Evolutionary conservation across 2,329 filamentous ascomycete species (phyloP), one percentile per base, ranked within the genome.

Genomic region (Berkeleyomyces rouxiae): DNA sequence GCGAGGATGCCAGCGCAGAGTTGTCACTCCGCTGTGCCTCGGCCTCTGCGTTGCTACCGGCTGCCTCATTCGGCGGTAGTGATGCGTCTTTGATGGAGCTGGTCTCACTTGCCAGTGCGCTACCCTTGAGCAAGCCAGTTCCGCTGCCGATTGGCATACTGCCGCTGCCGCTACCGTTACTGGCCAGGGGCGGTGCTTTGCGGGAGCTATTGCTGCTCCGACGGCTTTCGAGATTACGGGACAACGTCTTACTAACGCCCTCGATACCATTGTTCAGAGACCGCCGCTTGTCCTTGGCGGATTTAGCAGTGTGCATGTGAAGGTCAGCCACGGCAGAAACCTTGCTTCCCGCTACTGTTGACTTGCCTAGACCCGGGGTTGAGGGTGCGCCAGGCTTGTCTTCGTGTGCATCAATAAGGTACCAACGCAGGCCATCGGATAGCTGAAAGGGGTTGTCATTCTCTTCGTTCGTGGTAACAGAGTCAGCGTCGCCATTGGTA

Each of bases 371-470:
- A 0, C 92, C 91, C 0, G 93, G 92, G 0, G 92, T 97, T n/a
- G 87, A 86, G 0, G 93, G 93, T 2, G 90, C 91, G 1, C 87
- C 87, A 0, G 90, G 84, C 70, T 96, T 96, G 73, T 99, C 93
- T 73, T 99, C 93, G 1, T 83, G 80, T 0, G 93, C 93, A 70
- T 99, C 92, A 43, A 99, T 85, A 4, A 99, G 81, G 73, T 96
- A 97, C 93, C 93, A 99, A 42, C 92, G 84, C 58, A 99, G 76
- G 2, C 93, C 93, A 69, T 99, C 93, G 0, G 90, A 96, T 10
- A 99, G 79, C 69, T 96, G 91, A 72, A 99, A 99, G 0, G 93
- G 93, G 70, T 99, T 99, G 67, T 97, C 93, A 66, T 96, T 90
- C 67, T 95, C 90, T 47, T 85, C 84, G 10, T 82, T 79, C 40